Percentiles rank a stretch among this genome's conserved stretches.
These are phyloP conservation scores for Cladochytrium tenue DNA, from an alignment of 371 early-diverging fungal genomes.

Conservation along the genomic window DNA sequence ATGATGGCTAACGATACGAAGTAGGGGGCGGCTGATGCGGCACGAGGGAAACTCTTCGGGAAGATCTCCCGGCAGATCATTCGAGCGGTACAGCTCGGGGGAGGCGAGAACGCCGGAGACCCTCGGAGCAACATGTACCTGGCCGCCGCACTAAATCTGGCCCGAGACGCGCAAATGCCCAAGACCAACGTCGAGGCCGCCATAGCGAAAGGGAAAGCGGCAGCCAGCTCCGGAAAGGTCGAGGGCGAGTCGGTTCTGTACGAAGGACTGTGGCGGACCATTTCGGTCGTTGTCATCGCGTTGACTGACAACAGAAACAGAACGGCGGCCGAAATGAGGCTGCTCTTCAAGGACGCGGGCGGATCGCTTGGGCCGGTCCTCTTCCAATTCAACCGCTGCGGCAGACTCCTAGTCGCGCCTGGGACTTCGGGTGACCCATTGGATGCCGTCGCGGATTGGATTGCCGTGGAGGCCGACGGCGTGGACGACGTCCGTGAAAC, in stretches of 20 bases:
- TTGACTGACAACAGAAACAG: slow-evolving; percentile 66
- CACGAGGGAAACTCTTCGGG: slow-evolving; percentile 32
- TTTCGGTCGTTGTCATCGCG: slow-evolving; percentile 68
- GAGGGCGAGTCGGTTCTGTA: slow-evolving; percentile 58
- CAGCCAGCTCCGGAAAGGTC: slow-evolving; percentile 12
- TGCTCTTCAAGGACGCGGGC: slow-evolving; percentile 51
- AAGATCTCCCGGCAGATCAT: slow-evolving; percentile 65
- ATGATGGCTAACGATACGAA: slow-evolving; percentile 25
- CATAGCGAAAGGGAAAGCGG: slow-evolving; percentile 55
- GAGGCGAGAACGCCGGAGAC: slow-evolving; percentile 31
- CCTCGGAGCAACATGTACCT: slow-evolving; percentile 23
- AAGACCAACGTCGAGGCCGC: slow-evolving; percentile 74
- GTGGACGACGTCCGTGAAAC: slow-evolving; percentile 31
- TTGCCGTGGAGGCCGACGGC: slow-evolving; percentile 26
- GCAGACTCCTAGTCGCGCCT: slow-evolving; percentile 20
- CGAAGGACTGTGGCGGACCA: slow-evolving; percentile 72
- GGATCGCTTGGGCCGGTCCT: slow-evolving; percentile 28
- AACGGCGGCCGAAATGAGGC: slow-evolving; percentile 69
- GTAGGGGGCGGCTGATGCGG: slow-evolving; percentile 32
- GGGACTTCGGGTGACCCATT: slow-evolving; percentile 13
- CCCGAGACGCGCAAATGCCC: slow-evolving; percentile 65
- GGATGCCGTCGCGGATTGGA: not conserved
- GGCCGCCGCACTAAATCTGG: slow-evolving; percentile 62
- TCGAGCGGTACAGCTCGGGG: slow-evolving; percentile 54
- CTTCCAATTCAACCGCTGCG: slow-evolving; percentile 34